phyloP scores from a whole-genome alignment of 257 asterid genomes.

The Mentha longifolia region DNA sequence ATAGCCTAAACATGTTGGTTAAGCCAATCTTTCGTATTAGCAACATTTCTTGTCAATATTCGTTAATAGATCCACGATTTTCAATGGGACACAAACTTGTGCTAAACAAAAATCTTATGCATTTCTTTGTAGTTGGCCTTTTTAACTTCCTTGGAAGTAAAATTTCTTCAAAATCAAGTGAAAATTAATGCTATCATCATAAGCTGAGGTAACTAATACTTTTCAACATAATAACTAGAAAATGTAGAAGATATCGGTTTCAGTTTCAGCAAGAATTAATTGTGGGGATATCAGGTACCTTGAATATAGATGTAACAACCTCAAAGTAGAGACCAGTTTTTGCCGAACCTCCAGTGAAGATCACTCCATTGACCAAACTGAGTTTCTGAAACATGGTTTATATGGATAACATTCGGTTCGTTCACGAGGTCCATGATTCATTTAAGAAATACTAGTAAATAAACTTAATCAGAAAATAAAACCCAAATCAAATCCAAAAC shows the following conservation, averaged over 20 bases:
- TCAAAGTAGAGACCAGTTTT: constrained; percentile 73
- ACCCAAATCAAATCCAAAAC: neutral
- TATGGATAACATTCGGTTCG: constrained; percentile 21
- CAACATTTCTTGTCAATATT: neutral
- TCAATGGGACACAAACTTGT: neutral
- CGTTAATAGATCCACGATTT: neutral
- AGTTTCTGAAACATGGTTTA: constrained; percentile 70
- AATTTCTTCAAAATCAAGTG: constrained; percentile 17
- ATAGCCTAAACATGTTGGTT: neutral
- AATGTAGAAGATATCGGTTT: neutral
- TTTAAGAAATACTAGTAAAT: neutral
- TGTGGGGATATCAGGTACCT: constrained; percentile 51
- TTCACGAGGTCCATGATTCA: constrained; percentile 21
- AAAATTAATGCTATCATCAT: neutral
- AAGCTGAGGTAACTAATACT: neutral
- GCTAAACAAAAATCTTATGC: neutral
- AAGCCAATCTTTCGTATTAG: no score
- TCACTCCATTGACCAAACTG: constrained; percentile 80
- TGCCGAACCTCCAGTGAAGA: constrained; percentile 88
- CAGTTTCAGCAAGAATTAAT: constrained; percentile 19
- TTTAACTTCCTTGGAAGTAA: neutral
- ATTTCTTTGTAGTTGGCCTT: constrained; percentile 6
- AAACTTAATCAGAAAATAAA: neutral
- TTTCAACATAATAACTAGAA: constrained; percentile 13
- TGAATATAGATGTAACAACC: constrained; percentile 62